A percentile compares a stretch with the other conserved stretches of the same genome.
phyloP scores from a whole-genome alignment of 1,284 basidiomycete genomes.

The Cystobasidiaceae sp. region DNA sequence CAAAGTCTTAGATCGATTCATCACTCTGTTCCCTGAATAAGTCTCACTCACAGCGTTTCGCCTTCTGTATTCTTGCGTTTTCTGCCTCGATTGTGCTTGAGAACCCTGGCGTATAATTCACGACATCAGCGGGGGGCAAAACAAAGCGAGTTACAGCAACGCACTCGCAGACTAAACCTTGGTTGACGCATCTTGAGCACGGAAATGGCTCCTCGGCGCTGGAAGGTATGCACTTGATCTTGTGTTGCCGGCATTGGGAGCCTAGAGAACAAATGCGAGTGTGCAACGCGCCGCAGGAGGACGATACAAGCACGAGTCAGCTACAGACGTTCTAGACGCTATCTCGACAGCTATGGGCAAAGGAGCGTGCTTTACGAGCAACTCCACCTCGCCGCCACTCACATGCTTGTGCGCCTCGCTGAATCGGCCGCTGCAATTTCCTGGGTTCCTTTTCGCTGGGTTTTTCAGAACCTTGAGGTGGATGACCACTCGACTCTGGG shows the following conservation, averaged over 20 bases:
- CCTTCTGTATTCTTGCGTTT: slow-evolving; percentile 14
- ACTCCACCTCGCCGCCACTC: neutral
- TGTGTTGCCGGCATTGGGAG: slow-evolving; percentile 11
- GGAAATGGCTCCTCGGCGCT: slow-evolving; percentile 5
- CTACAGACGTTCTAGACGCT: too few relatives aligned
- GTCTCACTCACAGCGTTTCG: slow-evolving; percentile 3
- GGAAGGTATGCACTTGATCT: slow-evolving; percentile 22
- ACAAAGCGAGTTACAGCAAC: neutral
- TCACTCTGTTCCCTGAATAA: too few relatives aligned
- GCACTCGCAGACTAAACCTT: slow-evolving; percentile 18
- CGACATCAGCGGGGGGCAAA: neutral
- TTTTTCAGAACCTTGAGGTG: neutral
- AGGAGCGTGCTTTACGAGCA: too few relatives aligned
- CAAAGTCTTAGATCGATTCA: too few relatives aligned
- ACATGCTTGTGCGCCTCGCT: slow-evolving; percentile 17
- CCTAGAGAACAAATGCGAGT: neutral
- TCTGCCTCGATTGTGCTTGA: slow-evolving; percentile 27
- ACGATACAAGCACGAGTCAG: too few relatives aligned
- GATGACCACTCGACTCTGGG: neutral
- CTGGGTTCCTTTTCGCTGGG: neutral
- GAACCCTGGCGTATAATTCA: slow-evolving; percentile 15
- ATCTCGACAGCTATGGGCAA: too few relatives aligned
- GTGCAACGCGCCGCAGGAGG: too few relatives aligned
- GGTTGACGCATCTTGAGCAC: slow-evolving; percentile 14
- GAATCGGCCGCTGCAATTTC: neutral